Percentiles rank a stretch among this genome's conserved stretches.
Conservation (phyloP, 2,329 filamentous ascomycete genomes). For the Amauroascus verrucosus region DNA sequence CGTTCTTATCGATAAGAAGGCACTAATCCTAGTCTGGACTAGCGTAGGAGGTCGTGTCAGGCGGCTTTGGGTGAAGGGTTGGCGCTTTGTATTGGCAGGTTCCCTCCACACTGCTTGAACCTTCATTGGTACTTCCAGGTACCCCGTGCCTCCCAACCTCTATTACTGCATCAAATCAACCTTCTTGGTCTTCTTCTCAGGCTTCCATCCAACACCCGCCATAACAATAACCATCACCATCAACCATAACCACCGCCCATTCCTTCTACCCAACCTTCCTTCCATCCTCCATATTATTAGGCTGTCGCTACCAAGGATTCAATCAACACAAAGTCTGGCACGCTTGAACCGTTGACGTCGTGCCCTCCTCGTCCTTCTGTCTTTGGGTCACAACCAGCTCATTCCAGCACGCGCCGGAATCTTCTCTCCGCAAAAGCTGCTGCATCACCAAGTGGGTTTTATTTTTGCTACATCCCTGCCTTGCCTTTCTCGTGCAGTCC, state of each 20-base stretch:
- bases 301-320: neutral
- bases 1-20: constrained; percentile 10
- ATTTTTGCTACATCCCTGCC: neutral
- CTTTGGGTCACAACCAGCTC: neutral
- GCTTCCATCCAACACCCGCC: constrained; percentile 1
- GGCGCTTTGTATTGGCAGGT: constrained; percentile 1
- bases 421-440: neutral
- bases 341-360: neutral
- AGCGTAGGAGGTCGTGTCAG: constrained; percentile 4
- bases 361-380: neutral
- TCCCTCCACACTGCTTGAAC: neutral
- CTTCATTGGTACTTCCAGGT: neutral
- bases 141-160: constrained; percentile 3
- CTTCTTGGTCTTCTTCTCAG: neutral
- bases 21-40: neutral
- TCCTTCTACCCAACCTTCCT: neutral
- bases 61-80: neutral
- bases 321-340: neutral
- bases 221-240: neutral
- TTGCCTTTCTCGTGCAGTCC: neutral
- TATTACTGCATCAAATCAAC: neutral
- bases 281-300: neutral
- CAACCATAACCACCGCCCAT: neutral
- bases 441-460: neutral
- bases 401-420: neutral